Base-by-base conservation (phyloP, 768 basidiomycete species). In the Glaciozyma antarctica region DNA sequence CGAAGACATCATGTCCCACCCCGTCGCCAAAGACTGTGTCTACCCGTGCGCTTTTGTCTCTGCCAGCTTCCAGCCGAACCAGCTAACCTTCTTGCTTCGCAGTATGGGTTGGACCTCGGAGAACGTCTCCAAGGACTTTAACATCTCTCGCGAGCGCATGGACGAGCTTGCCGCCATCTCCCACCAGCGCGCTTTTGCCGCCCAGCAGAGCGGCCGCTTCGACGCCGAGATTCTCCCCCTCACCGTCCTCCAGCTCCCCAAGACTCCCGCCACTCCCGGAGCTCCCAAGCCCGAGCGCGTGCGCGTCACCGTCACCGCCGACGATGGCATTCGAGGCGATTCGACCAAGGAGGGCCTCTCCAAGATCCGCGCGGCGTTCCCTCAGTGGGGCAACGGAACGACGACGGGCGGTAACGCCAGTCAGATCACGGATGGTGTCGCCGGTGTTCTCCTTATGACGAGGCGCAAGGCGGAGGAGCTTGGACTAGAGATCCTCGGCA, bases 401-500 rank as follows among this genome's bases (percentile, higher is more conserved):
- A 32, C 91, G 43, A 62, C 70, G 34, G 57, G 69, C 78, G 84
- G 88, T 30, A 94, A 89, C 76, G 86, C 90, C 1, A 88, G 85
- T 3, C 92, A 95, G 75, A 83, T 94, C 56, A 90, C 90, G 8
- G 92, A 95, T 70, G 92, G 91, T 57, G 91, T 67, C n/a, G 89
- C 90, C 1, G 85, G 88, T 5, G 82, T 88, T 1, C 71, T 93
- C 60, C 74, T 93, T 67, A 92, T 92, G 90, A 85, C 82, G 3
- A 79, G 90, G 63, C 78, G 79, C 64, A 88, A 86, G 75, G 90
- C 90, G 2, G 85, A 88, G 69, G 83, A 83, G 69, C 79, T 90
- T 7, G 85, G 86, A 9, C 74, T 93, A 66, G 64, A 78, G 77
- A 83, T 92, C 70, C 77, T 90, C n/a, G 90, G 82, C 12, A 91